A percentile compares a stretch with the other conserved stretches of the same genome.
Evolutionary conservation across 2,329 filamentous ascomycete species (phyloP).

Genomic region (Eurotiales sp.): DNA sequence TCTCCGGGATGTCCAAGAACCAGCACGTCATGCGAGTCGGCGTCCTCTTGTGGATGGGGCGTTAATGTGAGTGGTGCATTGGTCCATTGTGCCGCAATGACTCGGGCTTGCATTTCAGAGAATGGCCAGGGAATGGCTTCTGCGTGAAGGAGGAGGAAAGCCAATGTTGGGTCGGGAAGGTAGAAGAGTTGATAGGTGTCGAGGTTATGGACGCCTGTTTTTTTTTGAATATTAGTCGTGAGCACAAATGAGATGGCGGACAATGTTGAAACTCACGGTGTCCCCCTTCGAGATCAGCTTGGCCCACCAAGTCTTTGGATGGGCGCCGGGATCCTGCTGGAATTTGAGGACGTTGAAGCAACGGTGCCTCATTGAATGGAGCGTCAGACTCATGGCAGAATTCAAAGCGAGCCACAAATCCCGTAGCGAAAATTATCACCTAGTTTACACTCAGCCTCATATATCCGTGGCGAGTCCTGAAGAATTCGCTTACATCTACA

Average conservation of each 20-base stretch:
- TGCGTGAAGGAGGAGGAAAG: conserved; percentile 1
- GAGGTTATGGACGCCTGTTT: conserved; percentile 3
- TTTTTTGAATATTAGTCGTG: background rate
- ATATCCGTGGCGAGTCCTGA: background rate
- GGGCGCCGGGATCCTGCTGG: background rate
- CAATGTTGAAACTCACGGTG: background rate
- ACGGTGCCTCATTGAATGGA: background rate
- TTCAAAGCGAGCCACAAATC: conserved; percentile 3
- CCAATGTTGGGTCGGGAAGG: background rate
- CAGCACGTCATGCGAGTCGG: background rate
- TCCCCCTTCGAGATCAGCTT: background rate
- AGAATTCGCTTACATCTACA: background rate
- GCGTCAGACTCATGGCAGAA: background rate
- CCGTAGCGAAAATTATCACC: conserved; percentile 3
- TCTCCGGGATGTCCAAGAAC: conserved; percentile 1
- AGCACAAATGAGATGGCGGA: too few relatives aligned
- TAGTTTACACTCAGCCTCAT: background rate
- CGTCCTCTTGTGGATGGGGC: background rate
- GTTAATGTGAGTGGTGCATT: background rate
- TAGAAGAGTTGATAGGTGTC: conserved; percentile 1
- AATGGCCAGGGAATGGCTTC: conserved; percentile 5
- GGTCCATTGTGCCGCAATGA: background rate
- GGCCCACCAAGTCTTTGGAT: background rate
- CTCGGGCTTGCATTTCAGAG: conserved; percentile 4
- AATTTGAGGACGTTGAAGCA: background rate